Base-by-base conservation (phyloP, 2,329 filamentous ascomycete species). In the Aureobasidium sp. region DNA sequence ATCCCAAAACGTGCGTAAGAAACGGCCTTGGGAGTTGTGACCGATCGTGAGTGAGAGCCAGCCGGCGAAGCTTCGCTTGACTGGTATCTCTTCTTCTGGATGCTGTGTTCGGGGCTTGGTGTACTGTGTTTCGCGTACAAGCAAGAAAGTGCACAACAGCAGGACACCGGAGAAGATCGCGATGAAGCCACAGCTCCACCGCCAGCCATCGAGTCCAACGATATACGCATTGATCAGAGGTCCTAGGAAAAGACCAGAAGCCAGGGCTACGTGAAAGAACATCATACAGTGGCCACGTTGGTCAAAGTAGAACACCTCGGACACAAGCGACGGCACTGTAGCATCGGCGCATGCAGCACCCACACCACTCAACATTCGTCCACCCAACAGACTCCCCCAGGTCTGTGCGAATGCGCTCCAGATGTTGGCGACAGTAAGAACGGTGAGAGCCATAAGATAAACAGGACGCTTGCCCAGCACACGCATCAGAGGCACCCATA, bases 271-370 rank as follows among this genome's bases (percentile, higher is more conserved):
- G 39, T 69, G 63, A 44, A 72, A 71, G 32, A 66, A 62, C 68
- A 71, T 70, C 60, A 71, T 61, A 32, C 63, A 66, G 32, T 65
- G 62, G 1, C 67, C 70, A 11, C 68, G 62, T 35, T 69, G 60
- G 16, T 68, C 60, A 7, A 62, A 56, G 27, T 60, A 62, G 30
- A 70, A 67, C 59, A 71, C 61, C 44, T 72, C 69, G 2, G 63
- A 61, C 1, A 69, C 69, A 0, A 67, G 62, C 8, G 64, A 64
- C 0, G 67, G 66, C 1, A 69, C 67, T 1, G 65, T 65, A 3
- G 68, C 68, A 57, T 70, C 66, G 1, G 66, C 68, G 16, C 66
- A 67, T 0, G 67, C 50, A 2, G 61, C 60, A n/a, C 58, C 61
- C n/a, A 65, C 53, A 2, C 62, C 63, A 8, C 60, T 50, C 7